Percentiles rank a stretch among this genome's conserved stretches.
These are phyloP conservation scores for Gomphus sp. DNA, from an alignment of 1,284 basidiomycete genomes.

Conservation along the genomic window DNA sequence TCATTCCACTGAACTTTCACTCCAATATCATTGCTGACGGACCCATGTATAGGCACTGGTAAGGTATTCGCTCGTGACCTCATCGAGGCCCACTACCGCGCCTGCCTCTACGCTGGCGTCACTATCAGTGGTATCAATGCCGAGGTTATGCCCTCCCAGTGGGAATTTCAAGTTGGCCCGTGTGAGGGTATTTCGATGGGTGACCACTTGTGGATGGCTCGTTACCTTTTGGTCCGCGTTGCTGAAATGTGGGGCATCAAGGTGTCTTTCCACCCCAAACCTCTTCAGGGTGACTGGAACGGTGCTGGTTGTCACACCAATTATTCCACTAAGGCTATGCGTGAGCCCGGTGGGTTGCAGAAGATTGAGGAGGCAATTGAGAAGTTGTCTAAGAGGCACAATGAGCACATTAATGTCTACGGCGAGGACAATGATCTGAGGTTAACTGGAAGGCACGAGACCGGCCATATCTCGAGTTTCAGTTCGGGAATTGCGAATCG, in stretches of 20 bases:
- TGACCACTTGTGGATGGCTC: conserved; percentile 96
- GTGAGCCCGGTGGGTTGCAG: conserved; percentile 91
- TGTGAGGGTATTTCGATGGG: conserved; percentile 98
- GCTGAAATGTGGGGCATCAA: conserved; percentile 99
- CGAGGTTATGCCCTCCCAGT: conserved; percentile 99
- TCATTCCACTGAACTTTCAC: conserved; percentile 10
- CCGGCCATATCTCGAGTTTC: conserved; percentile 90
- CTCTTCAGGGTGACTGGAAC: conserved; percentile 97
- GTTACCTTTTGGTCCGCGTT: conserved; percentile 86
- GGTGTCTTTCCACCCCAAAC: conserved; percentile 99
- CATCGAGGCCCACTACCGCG: conserved; percentile 98
- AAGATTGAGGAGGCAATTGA: conserved; percentile 90
- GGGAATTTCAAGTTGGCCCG: conserved; percentile 99
- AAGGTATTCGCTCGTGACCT: conserved; percentile 98
- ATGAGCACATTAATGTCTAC: conserved; percentile 93
- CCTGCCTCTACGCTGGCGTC: conserved; percentile 93
- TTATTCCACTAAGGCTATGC: conserved; percentile 89
- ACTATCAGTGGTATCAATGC: conserved; percentile 99
- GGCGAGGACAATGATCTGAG: conserved; percentile 94
- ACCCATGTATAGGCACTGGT: conserved; percentile 59
- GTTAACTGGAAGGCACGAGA: conserved; percentile 93
- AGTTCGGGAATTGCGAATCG: conserved; percentile 96
- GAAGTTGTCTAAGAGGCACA: conserved; percentile 76
- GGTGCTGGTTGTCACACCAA: conserved; percentile 97
- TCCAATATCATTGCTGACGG: background rate